Conservation (phyloP, 768 basidiomycete genomes). For the Fomitopsis pulvina region DNA sequence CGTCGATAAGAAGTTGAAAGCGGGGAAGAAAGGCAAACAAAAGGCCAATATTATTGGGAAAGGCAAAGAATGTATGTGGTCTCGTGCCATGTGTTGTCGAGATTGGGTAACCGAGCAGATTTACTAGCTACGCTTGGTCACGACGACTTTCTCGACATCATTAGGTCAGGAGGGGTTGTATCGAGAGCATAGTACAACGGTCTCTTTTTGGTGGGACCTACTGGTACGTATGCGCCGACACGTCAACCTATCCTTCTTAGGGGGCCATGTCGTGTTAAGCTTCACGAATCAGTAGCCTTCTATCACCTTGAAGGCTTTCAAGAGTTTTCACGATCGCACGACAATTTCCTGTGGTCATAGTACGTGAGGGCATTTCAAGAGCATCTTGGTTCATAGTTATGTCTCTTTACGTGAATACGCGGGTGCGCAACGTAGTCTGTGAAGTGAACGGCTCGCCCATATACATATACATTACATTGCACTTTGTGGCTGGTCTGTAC, state of each 20-base stretch:
- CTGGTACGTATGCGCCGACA: neutral
- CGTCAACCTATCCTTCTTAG: neutral
- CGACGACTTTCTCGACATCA: conserved; percentile 78
- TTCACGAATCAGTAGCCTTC: too few relatives aligned
- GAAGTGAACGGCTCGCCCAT: neutral
- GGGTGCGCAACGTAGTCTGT: neutral
- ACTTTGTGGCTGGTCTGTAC: too few relatives aligned
- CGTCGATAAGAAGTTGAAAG: conserved; percentile 41
- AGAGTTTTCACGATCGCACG: too few relatives aligned
- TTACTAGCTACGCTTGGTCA: conserved; percentile 50
- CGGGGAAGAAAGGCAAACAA: conserved; percentile 41
- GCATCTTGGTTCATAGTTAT: neutral
- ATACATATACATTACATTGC: too few relatives aligned
- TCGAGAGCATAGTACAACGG: conserved; percentile 46
- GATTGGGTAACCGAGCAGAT: conserved; percentile 2
- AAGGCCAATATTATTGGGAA: conserved; percentile 46
- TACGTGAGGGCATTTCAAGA: too few relatives aligned
- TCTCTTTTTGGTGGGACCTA: neutral
- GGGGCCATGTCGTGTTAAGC: too few relatives aligned
- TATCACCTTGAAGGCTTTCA: too few relatives aligned
- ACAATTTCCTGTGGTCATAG: too few relatives aligned
- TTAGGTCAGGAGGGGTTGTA: conserved; percentile 74
- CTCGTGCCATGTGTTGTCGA: conserved; percentile 1
- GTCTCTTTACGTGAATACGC: neutral
- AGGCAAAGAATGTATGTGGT: conserved; percentile 49